Evolutionary conservation across 2,329 filamentous ascomycete genomes (phyloP).

Genomic region (Diplodia corticola): DNA sequence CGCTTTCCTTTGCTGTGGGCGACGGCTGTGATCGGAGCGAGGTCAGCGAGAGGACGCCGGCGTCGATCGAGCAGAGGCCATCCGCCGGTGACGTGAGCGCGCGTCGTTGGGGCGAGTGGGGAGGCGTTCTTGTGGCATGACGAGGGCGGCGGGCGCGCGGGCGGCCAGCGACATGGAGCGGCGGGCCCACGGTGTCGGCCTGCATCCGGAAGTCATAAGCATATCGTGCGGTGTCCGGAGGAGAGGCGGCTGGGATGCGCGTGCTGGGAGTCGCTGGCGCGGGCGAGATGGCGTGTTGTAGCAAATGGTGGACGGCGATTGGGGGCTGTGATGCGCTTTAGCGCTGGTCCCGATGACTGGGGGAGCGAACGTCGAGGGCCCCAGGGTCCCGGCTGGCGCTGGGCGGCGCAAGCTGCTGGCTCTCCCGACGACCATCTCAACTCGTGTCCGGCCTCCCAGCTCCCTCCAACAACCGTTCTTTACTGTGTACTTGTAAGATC

Average conservation of each 20-base stretch:
- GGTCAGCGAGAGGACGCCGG: conserved; percentile 16
- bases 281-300: neutral
- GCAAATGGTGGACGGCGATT: conserved; percentile 4
- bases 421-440: conserved; percentile 13
- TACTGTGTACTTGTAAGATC: conserved; percentile 16
- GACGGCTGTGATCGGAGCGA: conserved; percentile 16
- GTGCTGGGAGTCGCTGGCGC: conserved; percentile 1
- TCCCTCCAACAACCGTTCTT: conserved; percentile 5
- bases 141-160: neutral
- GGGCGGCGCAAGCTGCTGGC: conserved; percentile 11
- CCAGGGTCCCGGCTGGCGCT: neutral
- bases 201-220: conserved; percentile 7
- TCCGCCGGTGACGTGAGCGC: conserved; percentile 21
- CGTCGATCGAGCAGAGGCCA: conserved; percentile 20
- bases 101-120: conserved; percentile 16
- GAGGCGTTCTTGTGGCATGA: conserved; percentile 20
- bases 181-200: neutral
- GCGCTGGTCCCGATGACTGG: neutral
- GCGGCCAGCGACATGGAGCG: neutral
- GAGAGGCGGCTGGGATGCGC: neutral
- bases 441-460: conserved; percentile 2
- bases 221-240: conserved; percentile 8
- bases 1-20: conserved; percentile 8
- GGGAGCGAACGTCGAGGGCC: neutral
- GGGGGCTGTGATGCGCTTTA: neutral